Conservation (phyloP, 768 basidiomycete species). For the Paxillus involutus region DNA sequence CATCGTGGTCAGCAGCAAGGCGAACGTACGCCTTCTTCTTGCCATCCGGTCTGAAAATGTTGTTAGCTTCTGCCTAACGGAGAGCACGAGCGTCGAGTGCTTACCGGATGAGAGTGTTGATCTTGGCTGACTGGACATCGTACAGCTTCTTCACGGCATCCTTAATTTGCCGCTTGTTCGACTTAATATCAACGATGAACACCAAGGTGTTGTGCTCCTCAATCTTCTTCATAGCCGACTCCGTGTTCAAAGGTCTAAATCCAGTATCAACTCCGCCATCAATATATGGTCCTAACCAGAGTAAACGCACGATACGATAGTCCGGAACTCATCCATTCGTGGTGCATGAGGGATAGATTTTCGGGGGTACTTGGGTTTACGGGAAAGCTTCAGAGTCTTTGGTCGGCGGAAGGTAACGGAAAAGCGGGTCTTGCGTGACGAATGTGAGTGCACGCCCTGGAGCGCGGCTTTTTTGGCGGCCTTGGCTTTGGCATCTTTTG, state of each 20-base stretch:
- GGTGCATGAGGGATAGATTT: constrained; percentile 91
- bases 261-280: not conserved
- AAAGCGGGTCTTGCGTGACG: constrained; percentile 77
- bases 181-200: constrained; percentile 92
- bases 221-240: constrained; percentile 99
- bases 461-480: constrained; percentile 95
- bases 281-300: not conserved
- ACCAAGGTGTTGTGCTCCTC: constrained; percentile 99
- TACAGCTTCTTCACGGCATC: constrained; percentile 99
- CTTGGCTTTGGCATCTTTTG: constrained; percentile 73
- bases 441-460: constrained; percentile 77
- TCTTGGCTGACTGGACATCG: constrained; percentile 92
- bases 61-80: not conserved
- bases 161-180: constrained; percentile 99
- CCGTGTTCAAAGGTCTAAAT: constrained; percentile 83
- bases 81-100: constrained; percentile 20
- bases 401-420: constrained; percentile 95
- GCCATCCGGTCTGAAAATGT: constrained; percentile 78
- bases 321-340: constrained; percentile 95
- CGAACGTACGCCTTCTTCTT: constrained; percentile 99
- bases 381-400: constrained; percentile 83
- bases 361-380: constrained; percentile 92
- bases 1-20: constrained; percentile 93
- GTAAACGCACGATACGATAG: constrained; percentile 78
- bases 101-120: constrained; percentile 98